These are phyloP conservation scores for Salvia hispanica DNA, from an alignment of 257 asterid species.

Conservation along the genomic window DNA sequence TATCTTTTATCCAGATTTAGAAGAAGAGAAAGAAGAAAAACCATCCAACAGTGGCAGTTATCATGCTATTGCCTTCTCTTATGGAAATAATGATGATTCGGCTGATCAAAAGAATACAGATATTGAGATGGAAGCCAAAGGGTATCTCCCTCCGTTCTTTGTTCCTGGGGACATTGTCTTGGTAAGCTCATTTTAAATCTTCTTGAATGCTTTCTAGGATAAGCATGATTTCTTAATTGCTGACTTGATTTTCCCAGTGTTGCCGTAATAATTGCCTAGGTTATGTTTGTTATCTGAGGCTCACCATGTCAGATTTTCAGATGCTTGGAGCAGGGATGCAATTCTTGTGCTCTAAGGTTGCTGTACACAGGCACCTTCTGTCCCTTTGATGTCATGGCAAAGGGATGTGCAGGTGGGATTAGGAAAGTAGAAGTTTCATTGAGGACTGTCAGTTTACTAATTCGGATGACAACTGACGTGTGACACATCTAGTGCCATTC, in stretches of 20 bases:
- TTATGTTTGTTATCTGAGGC: slow-evolving; percentile 64
- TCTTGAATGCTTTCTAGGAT: slow-evolving; percentile 29
- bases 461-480: slow-evolving; percentile 45
- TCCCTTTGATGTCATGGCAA: slow-evolving; percentile 81
- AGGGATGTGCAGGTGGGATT: slow-evolving; percentile 97
- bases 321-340: slow-evolving; percentile 89
- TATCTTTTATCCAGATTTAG: slow-evolving; percentile 45
- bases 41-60: slow-evolving; percentile 42
- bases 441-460: slow-evolving; percentile 53
- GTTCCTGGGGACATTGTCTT: slow-evolving; percentile 67
- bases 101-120: slow-evolving; percentile 51
- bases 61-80: slow-evolving; percentile 66
- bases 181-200: slow-evolving; percentile 57
- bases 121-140: slow-evolving; percentile 51
- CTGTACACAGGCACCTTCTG: slow-evolving; percentile 87
- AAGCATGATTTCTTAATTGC: slow-evolving; percentile 40
- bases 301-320: slow-evolving; percentile 93
- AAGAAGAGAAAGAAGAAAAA: slow-evolving; percentile 48
- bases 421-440: slow-evolving; percentile 63
- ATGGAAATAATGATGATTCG: slow-evolving; percentile 53
- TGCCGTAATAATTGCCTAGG: slow-evolving; percentile 55
- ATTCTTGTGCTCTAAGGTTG: slow-evolving; percentile 75
- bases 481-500: slow-evolving; percentile 31
- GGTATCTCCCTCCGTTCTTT: slow-evolving; percentile 66
- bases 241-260: slow-evolving; percentile 49